A percentile compares a stretch with the other conserved stretches of the same genome.
These are phyloP conservation scores for Pontederia crassipes DNA, from an alignment of 176 grass and related monocot genomes.

Conservation along the genomic window DNA sequence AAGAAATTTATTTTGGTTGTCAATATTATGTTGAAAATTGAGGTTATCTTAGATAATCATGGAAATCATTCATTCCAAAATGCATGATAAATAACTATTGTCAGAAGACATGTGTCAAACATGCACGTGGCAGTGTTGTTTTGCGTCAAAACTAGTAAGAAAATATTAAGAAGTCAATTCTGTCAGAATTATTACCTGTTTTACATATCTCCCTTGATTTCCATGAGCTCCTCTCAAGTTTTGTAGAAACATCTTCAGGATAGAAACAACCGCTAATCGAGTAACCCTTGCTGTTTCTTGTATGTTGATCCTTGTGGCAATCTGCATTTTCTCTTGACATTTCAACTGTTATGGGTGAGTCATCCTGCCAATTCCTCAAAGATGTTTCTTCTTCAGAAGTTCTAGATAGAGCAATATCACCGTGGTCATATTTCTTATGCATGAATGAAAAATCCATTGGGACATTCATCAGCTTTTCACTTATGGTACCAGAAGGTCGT, in stretches of 20 bases:
- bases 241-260: conserved; percentile 13
- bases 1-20: too few species aligned
- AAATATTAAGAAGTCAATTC: too few species aligned
- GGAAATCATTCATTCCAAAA: too few species aligned
- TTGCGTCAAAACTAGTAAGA: too few species aligned
- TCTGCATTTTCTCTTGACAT: conserved; percentile 8
- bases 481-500: background rate
- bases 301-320: conserved; percentile 9
- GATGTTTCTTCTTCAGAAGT: conserved; percentile 29
- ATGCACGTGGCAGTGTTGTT: too few species aligned
- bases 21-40: too few species aligned
- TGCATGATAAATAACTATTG: too few species aligned
- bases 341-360: conserved; percentile 3
- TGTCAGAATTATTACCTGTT: conserved; percentile 8
- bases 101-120: too few species aligned
- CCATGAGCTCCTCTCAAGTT: background rate
- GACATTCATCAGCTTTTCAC: conserved; percentile 9
- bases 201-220: conserved; percentile 8
- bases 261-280: conserved; percentile 9
- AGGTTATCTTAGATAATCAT: too few species aligned
- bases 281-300: conserved; percentile 12
- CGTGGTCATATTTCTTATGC: conserved; percentile 31
- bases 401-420: conserved; percentile 32
- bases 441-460: conserved; percentile 32
- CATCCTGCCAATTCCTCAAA: conserved; percentile 18